Evolutionary conservation across 2,329 filamentous ascomycete species (phyloP), one percentile per base, ranked within the genome.

Genomic region (Colletotrichum shisoi): DNA sequence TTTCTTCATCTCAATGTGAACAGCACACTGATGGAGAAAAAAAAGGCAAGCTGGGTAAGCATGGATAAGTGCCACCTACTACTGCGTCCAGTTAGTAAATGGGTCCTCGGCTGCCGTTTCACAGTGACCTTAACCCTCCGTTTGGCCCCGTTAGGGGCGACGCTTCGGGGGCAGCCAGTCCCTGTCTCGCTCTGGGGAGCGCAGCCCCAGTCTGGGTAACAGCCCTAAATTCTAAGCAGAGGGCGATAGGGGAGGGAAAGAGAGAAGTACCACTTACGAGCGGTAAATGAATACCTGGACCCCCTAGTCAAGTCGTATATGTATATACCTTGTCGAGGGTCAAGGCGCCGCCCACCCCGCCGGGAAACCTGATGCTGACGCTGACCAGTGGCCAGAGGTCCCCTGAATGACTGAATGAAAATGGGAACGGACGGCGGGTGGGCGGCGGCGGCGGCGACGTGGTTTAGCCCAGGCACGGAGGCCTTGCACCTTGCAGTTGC

Each of bases 61-160:
- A 56, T 62, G 51, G 19, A 27, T 39, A 21, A 63, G 44, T 63
- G 58, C 34, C n/a, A 39, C 37, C n/a, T 12, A 42, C 19, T 59
- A 21, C 19, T 40, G 45, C 21, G 19, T n/a, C 13, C 31, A 21
- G 53, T 44, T 13, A 44, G 46, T 17, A 37, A 27, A 39, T 34
- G 39, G 44, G 37, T 39, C 45, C 9, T 67, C 65, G 49, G 24
- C 61, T 64, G 65, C 54, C 65, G 65, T 68, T 68, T 68, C 65
- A 68, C 49, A 59, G 61, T 67, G 64, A 64, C 48, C 54, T 59
- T 61, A 59, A 60, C 48, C 61, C 61, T 64, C 61, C 64, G 61
- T 61, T 67, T 67, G 49, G 54, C 64, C 64, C 60, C 61, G 61
- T 64, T 59, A 44, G 59, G 52, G 61, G 61, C 54, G 64, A 48